phyloP scores from a whole-genome alignment of 345 rosid genomes.

The Eucalyptus pauciflora region DNA sequence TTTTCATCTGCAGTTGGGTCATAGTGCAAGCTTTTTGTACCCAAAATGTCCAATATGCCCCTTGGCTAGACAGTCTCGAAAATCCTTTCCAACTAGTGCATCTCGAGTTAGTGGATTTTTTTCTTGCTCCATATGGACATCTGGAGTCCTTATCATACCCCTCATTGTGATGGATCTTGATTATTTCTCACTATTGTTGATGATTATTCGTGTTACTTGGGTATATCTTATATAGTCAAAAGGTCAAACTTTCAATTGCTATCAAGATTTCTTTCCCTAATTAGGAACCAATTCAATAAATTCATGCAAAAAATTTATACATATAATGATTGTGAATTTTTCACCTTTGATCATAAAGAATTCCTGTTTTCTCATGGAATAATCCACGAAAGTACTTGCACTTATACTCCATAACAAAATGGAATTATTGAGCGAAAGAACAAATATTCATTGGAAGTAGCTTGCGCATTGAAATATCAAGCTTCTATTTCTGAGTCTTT shows the following conservation, averaged over 20 bases:
- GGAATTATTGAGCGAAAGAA: too few relatives aligned
- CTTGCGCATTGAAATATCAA: not conserved
- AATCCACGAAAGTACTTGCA: too few relatives aligned
- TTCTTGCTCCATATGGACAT: not conserved
- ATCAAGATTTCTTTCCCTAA: not conserved
- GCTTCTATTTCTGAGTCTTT: not conserved
- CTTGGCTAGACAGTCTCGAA: not conserved
- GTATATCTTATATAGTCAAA: too few relatives aligned
- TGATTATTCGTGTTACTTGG: too few relatives aligned
- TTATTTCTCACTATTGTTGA: too few relatives aligned
- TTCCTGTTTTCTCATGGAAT: not conserved
- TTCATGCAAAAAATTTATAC: not conserved
- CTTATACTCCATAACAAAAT: not conserved
- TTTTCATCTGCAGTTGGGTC: accelerated
- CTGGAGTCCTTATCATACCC: not conserved
- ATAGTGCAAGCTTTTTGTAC: not conserved
- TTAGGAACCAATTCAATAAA: too few relatives aligned
- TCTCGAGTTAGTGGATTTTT: not conserved
- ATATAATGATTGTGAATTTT: not conserved
- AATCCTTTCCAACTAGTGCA: not conserved
- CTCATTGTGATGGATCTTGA: not conserved
- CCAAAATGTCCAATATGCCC: not conserved
- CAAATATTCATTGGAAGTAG: not conserved
- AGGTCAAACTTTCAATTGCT: not conserved
- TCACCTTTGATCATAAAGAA: not conserved